These are phyloP conservation scores for Spathaspora boniae DNA, from an alignment of 805 yeast genomes.

Conservation along the genomic window DNA sequence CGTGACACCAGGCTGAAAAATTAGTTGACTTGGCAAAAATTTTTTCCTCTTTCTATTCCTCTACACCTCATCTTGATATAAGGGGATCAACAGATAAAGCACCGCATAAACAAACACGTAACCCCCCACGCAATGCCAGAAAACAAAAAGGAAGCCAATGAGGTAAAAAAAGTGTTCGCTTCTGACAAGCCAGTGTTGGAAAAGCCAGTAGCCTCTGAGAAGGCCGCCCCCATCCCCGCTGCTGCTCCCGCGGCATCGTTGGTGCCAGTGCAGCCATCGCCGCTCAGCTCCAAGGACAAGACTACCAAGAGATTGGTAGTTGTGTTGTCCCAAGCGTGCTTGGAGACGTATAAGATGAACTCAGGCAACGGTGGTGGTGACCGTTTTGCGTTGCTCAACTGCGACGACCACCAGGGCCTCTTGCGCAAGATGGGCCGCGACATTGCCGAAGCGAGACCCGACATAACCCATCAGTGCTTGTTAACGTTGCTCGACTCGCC, in stretches of 20 bases:
- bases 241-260: conserved; percentile 56
- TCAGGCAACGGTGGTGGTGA: conserved; percentile 72
- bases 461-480: conserved; percentile 96
- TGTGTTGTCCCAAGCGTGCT: conserved; percentile 92
- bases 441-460: conserved; percentile 98
- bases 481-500: conserved; percentile 95
- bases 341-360: conserved; percentile 90
- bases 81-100: too few species aligned
- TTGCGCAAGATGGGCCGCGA: conserved; percentile 95
- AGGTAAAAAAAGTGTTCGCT: too few species aligned
- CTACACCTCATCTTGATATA: too few species aligned
- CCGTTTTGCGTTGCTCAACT: conserved; percentile 87
- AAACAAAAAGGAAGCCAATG: too few species aligned
- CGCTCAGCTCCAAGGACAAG: conserved; percentile 81
- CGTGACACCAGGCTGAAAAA: too few species aligned
- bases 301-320: conserved; percentile 83
- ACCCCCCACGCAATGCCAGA: too few species aligned
- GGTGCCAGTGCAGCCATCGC: conserved; percentile 83
- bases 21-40: too few species aligned
- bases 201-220: too few species aligned
- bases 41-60: too few species aligned
- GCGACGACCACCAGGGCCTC: conserved; percentile 97
- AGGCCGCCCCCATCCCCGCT: conserved; percentile 4
- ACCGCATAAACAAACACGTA: too few species aligned
- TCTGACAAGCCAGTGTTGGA: too few species aligned